Evolutionary conservation across 2,329 filamentous ascomycete genomes (phyloP).

Genomic region (Colletotrichum tanaceti): DNA sequence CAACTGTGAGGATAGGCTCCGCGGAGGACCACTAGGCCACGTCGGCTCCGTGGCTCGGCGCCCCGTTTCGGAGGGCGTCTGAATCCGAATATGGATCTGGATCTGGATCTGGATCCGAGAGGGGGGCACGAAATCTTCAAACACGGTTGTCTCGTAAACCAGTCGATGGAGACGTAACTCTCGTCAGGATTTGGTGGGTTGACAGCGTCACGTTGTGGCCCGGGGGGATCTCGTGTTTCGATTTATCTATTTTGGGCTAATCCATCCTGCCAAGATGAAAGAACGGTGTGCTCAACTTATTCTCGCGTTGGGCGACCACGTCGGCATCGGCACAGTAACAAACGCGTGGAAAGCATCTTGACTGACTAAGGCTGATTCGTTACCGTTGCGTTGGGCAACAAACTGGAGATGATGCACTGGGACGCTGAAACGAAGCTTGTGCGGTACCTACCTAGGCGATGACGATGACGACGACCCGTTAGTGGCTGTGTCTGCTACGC

Average conservation of each 20-base stretch:
- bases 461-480: not conserved
- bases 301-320: not conserved
- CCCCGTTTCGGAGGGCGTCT: not conserved
- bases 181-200: not conserved
- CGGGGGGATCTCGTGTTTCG: not conserved
- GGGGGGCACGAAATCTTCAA: not conserved
- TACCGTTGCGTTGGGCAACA: slow-evolving; percentile 47
- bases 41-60: slow-evolving; percentile 37
- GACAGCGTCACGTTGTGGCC: not conserved
- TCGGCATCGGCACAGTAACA: slow-evolving; percentile 13
- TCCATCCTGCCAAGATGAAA: not conserved
- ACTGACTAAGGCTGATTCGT: slow-evolving; percentile 46
- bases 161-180: not conserved
- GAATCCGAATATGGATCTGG: not conserved
- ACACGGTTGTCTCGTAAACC: not conserved
- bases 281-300: not conserved
- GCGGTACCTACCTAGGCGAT: not conserved
- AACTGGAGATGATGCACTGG: slow-evolving; percentile 2
- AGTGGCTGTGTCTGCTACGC: slow-evolving; percentile 24
- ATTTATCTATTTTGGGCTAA: not conserved
- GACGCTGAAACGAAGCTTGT: not conserved
- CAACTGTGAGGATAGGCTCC: not conserved
- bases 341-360: not conserved
- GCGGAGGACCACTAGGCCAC: slow-evolving; percentile 22
- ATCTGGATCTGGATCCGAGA: not conserved